Base-by-base conservation (phyloP, 1,284 basidiomycete genomes). In the Coniophora puteana region DNA sequence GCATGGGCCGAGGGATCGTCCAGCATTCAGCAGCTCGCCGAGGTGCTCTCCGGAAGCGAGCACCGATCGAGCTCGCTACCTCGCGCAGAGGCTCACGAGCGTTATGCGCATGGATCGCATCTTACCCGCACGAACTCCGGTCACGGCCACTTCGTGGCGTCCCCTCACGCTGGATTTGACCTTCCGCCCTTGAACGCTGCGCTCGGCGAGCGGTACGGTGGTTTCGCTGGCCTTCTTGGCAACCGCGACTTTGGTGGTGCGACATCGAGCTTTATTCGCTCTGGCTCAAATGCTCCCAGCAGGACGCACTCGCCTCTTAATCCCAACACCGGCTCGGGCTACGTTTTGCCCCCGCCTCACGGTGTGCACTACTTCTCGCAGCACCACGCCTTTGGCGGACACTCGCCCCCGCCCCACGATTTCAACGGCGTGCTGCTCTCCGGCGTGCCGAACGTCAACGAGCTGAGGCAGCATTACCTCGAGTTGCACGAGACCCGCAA, bases 391-490 rank as follows among this genome's bases (percentile, higher is more conserved):
- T 51, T 58, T 46, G 49, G 49, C 43, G 51, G 47, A 11, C 61
- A 58, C 33, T 57, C 63, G 25, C 59, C 62, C 20, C 55, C 60
- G 34, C 61, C 61, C 35, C 52, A 54, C 43, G 52, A 61, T 18
- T 54, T 67, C 40, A 64, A 64, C 38, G 61, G 62, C 22, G 59
- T 55, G 13, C 47, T 62, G 5, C 45, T 48, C 42, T 43, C 53
- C 44, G 59, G 52, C n/a, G 61, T 80, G 16, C 83, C 82, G 36
- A 78, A 75, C 12, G 50, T 73, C 31, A 55, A 51, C 4, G 87
- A 89, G 49, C 62, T 89, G 44, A 82, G 84, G 60, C 66, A 75
- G 40, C 86, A 89, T 55, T 87, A 85, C 54, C 53, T 63, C 16
- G 73, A 80, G 53, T 68, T 89, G 38, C 63, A 63, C 6, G 76